Evolutionary conservation across 108 stramenopile genomes (phyloP).

Genomic region (Cyclotella kingstonii): DNA sequence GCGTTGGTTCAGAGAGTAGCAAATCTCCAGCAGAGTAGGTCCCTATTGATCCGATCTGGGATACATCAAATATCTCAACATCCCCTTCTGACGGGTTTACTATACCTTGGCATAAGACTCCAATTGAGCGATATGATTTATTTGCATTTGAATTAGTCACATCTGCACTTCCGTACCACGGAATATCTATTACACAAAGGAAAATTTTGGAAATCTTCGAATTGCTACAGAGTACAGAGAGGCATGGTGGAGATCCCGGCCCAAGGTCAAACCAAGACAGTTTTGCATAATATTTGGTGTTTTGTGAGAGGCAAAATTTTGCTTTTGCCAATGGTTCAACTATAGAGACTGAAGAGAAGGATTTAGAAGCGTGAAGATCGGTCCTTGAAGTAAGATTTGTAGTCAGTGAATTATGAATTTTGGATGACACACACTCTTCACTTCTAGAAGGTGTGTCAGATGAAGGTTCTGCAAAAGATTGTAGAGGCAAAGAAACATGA

Average conservation of each 20-base stretch:
- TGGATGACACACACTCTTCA: background rate
- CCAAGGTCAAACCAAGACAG: slow-evolving; percentile 45
- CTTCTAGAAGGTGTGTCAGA: background rate
- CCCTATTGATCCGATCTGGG: slow-evolving; percentile 10
- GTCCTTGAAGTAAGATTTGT: background rate
- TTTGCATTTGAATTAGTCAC: slow-evolving; percentile 9
- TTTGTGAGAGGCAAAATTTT: slow-evolving; percentile 11
- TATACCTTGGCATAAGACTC: slow-evolving; percentile 32
- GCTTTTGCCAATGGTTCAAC: slow-evolving; percentile 38
- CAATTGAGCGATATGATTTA: slow-evolving; percentile 29
- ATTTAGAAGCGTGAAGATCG: background rate
- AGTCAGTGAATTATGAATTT: background rate
- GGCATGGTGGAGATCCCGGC: slow-evolving; percentile 39
- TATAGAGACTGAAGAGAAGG: background rate
- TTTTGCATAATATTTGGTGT: slow-evolving; percentile 12
- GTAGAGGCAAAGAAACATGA: slow-evolving; percentile 41
- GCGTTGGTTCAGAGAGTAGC: slow-evolving; percentile 21
- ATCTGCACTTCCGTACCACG: slow-evolving; percentile 42
- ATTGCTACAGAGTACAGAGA: slow-evolving; percentile 24
- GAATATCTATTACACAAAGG: slow-evolving; percentile 46
- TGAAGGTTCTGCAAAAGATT: background rate
- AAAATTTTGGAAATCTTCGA: slow-evolving; percentile 17
- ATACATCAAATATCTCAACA: slow-evolving; percentile 7
- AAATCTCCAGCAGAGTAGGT: slow-evolving; percentile 18
- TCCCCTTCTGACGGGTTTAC: slow-evolving; percentile 6